Conservation (phyloP, 2,329 filamentous ascomycete genomes). For the Phialophora chinensis region DNA sequence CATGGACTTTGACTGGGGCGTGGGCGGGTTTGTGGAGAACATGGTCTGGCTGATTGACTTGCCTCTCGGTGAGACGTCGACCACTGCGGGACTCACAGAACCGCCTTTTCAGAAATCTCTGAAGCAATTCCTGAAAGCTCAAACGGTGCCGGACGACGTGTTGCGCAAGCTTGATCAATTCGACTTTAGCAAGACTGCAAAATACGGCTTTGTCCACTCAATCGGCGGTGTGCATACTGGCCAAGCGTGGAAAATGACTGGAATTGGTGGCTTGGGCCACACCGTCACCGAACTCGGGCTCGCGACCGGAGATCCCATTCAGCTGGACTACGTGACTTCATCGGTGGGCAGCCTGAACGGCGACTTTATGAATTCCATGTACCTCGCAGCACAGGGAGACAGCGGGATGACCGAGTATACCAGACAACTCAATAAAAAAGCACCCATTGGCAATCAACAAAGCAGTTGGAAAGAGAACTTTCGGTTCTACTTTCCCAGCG, state of each 20-base stretch:
- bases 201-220: slow-evolving; percentile 82
- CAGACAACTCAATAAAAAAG: slow-evolving; percentile 44
- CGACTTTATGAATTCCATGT: slow-evolving; percentile 67
- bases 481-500: slow-evolving; percentile 80
- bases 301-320: slow-evolving; percentile 48
- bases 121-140: slow-evolving; percentile 70
- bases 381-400: slow-evolving; percentile 65
- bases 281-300: slow-evolving; percentile 71
- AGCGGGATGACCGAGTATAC: slow-evolving; percentile 53
- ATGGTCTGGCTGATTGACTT: slow-evolving; percentile 92
- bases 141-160: slow-evolving; percentile 68
- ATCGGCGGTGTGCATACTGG: slow-evolving; percentile 67
- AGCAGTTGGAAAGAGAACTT: slow-evolving; percentile 54
- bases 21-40: slow-evolving; percentile 84
- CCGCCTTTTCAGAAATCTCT: slow-evolving; percentile 73
- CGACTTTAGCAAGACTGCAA: slow-evolving; percentile 76
- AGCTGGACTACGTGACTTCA: slow-evolving; percentile 58
- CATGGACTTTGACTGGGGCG: slow-evolving; percentile 86
- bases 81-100: slow-evolving; percentile 44
- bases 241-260: slow-evolving; percentile 61
- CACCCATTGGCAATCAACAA: slow-evolving; percentile 27
- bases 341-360: slow-evolving; percentile 79
- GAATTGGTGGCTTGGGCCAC: slow-evolving; percentile 74
- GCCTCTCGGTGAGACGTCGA: slow-evolving; percentile 54
- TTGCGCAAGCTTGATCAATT: slow-evolving; percentile 74